A percentile compares a stretch with the other conserved stretches of the same genome.
Conservation (phyloP, 148 eudicot genomes). For the Chenopodium suecicum region DNA sequence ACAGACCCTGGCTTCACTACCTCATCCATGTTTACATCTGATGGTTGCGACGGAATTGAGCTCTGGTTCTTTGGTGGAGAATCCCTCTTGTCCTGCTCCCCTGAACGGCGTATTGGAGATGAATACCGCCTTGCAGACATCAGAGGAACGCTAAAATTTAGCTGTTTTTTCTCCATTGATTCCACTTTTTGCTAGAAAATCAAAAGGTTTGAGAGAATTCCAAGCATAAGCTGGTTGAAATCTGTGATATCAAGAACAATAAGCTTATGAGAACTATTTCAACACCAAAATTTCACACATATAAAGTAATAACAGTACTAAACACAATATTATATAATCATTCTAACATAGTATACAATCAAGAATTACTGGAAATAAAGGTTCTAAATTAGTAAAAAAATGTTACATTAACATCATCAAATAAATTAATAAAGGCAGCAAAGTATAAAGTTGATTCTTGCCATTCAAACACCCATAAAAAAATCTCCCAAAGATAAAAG, state of each 20-base stretch:
- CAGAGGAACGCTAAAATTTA: conserved; percentile 43
- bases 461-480: neutral
- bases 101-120: conserved; percentile 39
- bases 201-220: neutral
- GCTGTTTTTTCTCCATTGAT: conserved; percentile 45
- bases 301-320: neutral
- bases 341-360: neutral
- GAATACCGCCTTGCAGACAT: conserved; percentile 54
- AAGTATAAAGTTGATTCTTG: neutral
- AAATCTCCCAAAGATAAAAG: neutral
- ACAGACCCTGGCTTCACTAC: conserved; percentile 43
- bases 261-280: conserved; percentile 11
- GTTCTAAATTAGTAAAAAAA: neutral
- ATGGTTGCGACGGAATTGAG: conserved; percentile 16
- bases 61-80: conserved; percentile 11
- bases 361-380: conserved; percentile 5
- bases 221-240: conserved; percentile 4
- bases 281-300: neutral
- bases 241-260: conserved; percentile 14
- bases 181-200: conserved; percentile 1
- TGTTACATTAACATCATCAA: neutral
- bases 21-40: conserved; percentile 34
- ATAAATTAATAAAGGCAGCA: neutral
- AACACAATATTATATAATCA: too few relatives aligned
- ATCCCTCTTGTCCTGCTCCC: conserved; percentile 26